These are phyloP conservation scores for Suillus ampliporus DNA, from an alignment of 768 basidiomycete species.

Conservation along the genomic window DNA sequence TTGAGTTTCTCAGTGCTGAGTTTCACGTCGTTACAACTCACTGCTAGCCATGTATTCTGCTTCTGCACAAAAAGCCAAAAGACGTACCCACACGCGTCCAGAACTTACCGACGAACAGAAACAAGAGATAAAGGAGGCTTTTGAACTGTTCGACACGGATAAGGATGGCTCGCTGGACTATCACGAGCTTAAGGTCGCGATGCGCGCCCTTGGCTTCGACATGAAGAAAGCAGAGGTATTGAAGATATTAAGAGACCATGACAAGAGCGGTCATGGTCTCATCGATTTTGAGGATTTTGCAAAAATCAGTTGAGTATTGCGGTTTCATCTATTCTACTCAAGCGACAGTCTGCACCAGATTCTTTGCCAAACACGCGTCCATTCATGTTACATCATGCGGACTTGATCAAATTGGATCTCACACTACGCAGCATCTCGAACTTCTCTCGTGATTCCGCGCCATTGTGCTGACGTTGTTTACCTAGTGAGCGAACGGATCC, in stretches of 20 bases:
- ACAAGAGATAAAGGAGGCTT: slow-evolving; percentile 98
- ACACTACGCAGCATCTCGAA: not conserved
- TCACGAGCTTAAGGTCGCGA: slow-evolving; percentile 98
- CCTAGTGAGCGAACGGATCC: slow-evolving; percentile 92
- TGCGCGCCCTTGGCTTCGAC: slow-evolving; percentile 97
- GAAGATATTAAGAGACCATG: slow-evolving; percentile 90
- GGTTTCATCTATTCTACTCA: not conserved
- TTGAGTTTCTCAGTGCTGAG: not conserved
- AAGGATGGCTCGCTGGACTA: slow-evolving; percentile 97
- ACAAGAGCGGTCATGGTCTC: slow-evolving; percentile 78
- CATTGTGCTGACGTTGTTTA: slow-evolving; percentile 25
- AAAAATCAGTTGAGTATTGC: slow-evolving; percentile 79
- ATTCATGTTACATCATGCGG: not conserved
- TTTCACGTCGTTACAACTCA: not conserved
- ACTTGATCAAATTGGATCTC: not conserved
- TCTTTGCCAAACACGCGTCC: not conserved
- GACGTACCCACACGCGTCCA: slow-evolving; percentile 76
- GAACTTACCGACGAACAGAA: slow-evolving; percentile 89
- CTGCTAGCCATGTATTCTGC: slow-evolving; percentile 55
- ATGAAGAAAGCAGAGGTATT: slow-evolving; percentile 98
- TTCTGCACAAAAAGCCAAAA: slow-evolving; percentile 73
- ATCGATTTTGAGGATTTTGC: slow-evolving; percentile 96
- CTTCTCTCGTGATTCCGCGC: slow-evolving; percentile 1
- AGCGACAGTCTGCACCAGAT: not conserved
- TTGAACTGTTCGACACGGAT: slow-evolving; percentile 98